Percentiles rank a stretch among this genome's conserved stretches.
Conservation (phyloP, 805 yeast species). For the Wickerhamiella sorbophila region DNA sequence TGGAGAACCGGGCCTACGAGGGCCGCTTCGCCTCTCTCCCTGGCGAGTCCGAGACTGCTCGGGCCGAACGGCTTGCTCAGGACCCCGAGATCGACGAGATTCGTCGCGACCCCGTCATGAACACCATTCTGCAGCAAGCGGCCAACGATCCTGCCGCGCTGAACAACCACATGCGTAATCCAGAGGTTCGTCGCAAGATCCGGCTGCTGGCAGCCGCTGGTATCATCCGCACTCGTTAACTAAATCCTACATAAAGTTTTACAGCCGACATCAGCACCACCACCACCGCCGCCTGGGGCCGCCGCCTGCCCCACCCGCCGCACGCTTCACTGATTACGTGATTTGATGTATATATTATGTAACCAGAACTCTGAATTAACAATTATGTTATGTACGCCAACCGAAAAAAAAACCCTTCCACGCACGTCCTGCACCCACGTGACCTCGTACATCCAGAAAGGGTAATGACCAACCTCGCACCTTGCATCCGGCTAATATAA, state of each 20-base stretch:
- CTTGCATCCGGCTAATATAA: background rate
- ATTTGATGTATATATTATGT: no score
- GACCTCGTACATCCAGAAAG: background rate
- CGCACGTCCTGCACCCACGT: no score
- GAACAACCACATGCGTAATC: slow-evolving; percentile 95
- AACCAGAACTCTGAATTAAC: no score
- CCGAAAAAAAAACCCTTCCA: no score
- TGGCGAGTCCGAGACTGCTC: slow-evolving; percentile 88
- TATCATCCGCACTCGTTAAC: slow-evolving; percentile 72
- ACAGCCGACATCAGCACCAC: no score
- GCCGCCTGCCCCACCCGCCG: no score
- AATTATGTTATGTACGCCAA: no score
- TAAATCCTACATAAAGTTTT: no score
- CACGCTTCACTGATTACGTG: no score
- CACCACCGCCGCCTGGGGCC: no score
- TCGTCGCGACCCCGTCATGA: slow-evolving; percentile 95
- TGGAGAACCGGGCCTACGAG: slow-evolving; percentile 59
- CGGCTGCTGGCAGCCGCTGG: slow-evolving; percentile 91
- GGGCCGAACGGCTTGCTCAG: slow-evolving; percentile 74
- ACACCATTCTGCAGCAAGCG: slow-evolving; percentile 86
- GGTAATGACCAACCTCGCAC: background rate
- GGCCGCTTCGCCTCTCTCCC: slow-evolving; percentile 67
- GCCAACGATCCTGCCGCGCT: slow-evolving; percentile 91
- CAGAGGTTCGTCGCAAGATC: slow-evolving; percentile 78
- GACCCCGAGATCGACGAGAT: slow-evolving; percentile 92